Base-by-base conservation (phyloP, 208 protist species). In the Leptomonas pyrrhocoris region DNA sequence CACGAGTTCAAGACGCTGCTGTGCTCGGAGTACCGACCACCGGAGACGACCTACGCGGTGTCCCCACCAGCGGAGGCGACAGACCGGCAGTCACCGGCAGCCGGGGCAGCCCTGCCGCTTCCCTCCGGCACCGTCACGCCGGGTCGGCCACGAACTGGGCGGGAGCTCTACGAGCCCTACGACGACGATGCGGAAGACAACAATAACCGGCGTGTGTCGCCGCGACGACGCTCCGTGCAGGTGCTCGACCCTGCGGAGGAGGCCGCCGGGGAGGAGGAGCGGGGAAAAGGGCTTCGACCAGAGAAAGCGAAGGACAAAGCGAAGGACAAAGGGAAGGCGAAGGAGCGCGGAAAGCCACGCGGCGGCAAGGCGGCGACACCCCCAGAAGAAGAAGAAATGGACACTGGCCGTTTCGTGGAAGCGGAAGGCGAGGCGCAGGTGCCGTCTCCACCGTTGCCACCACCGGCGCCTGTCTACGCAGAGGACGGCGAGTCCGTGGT, bases 1-100 rank as follows among this genome's bases (percentile, higher is more conserved):
- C 65, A 40, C 68, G 82, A 90, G 64, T 94, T 92, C 74, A 90
- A 94, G 63, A 74, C 51, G 16, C 75, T 94, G 27, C 69, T 94
- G 51, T 85, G 89, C 71, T 73, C 73, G 15, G 81, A 83, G 59
- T 92, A 87, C 65, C 60, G 74, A 12, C 53, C 75, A 7, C 60
- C 79, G 0, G 51, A 73, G 55, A 63, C n/a, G 50, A 36, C 42
- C 7, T 67, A 67, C 48, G 62, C 56, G 0, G 46, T 42, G 16
- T 21, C 34, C 8, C 48, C 46, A 4, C 30, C 46, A 18, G n/a
- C 15, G 31, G 54, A 40, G n/a, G n/a, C 45, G 25, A 34, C 23
- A 6, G 3, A 31, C 21, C 49, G 19, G 30, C 28, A 34, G 40
- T 7, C 28, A 4, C 38, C 7, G 9, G 30, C 36, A 13, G 15